Percentiles rank a stretch among this genome's conserved stretches.
Conservation (phyloP, 129 eudicot genomes). For the Flaveria linearis region DNA sequence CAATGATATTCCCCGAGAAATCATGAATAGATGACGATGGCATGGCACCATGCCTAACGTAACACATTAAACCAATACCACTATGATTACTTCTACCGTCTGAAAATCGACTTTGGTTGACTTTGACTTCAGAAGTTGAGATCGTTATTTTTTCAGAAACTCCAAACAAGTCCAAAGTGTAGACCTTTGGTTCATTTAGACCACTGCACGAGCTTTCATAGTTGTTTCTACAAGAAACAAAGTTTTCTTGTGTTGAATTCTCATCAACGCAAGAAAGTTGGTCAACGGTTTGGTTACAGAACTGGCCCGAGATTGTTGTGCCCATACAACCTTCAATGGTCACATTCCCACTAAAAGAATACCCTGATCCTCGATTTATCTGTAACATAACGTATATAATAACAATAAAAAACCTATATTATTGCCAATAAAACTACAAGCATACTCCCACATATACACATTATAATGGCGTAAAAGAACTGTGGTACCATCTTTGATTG, state of each 20-base stretch:
- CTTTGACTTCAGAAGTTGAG: slow-evolving; percentile 22
- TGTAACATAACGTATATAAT: slow-evolving; percentile 11
- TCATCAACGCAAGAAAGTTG: slow-evolving; percentile 40
- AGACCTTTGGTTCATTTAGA: slow-evolving; percentile 30
- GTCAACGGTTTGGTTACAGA: slow-evolving; percentile 37
- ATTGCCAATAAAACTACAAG: slow-evolving; percentile 7
- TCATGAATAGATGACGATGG: slow-evolving; percentile 38
- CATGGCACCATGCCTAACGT: slow-evolving; percentile 42
- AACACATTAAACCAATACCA: slow-evolving; percentile 32
- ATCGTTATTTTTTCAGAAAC: slow-evolving; percentile 28
- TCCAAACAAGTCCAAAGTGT: slow-evolving; percentile 26
- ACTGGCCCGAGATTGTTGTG: slow-evolving; percentile 22
- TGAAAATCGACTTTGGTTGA: slow-evolving; percentile 22
- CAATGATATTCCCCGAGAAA: slow-evolving; percentile 32
- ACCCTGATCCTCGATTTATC: slow-evolving; percentile 33
- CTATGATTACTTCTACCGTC: slow-evolving; percentile 11
- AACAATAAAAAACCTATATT: neutral
- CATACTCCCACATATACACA: neutral
- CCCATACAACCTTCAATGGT: slow-evolving; percentile 36
- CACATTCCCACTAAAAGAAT: slow-evolving; percentile 33
- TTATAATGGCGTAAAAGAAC: neutral
- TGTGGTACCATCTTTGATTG: slow-evolving; percentile 43
- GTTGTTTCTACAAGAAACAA: slow-evolving; percentile 33
- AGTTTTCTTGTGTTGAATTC: slow-evolving; percentile 10
- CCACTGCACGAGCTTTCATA: slow-evolving; percentile 27